Conservation (phyloP, 2,329 filamentous ascomycete species). For the Ampelomyces quisqualis region DNA sequence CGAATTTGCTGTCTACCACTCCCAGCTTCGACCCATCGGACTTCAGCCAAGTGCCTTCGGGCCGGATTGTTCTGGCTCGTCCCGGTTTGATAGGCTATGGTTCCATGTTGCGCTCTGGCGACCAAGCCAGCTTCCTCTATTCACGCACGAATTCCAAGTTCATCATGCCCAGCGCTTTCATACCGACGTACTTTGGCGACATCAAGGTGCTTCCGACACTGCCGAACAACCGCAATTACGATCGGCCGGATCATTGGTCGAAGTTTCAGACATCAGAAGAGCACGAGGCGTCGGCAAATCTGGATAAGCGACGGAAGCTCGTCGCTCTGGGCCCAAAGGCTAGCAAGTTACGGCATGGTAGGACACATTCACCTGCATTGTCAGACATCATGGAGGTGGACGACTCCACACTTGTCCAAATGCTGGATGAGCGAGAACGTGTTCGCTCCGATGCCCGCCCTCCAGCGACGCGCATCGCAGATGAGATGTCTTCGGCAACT, state of each 20-base stretch:
- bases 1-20: background rate
- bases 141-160: background rate
- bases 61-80: slow-evolving; percentile 15
- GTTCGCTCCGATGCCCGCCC: slow-evolving; percentile 2
- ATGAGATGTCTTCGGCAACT: background rate
- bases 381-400: background rate
- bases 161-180: slow-evolving; percentile 1
- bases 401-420: background rate
- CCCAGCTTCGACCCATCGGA: slow-evolving; percentile 15
- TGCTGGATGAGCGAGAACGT: slow-evolving; percentile 2
- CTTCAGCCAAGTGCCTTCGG: slow-evolving; percentile 14
- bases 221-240: slow-evolving; percentile 1
- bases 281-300: slow-evolving; percentile 3
- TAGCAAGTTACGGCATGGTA: background rate
- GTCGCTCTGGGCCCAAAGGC: background rate
- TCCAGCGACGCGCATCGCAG: slow-evolving; percentile 5
- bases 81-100: slow-evolving; percentile 15
- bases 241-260: slow-evolving; percentile 15
- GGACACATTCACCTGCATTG: background rate
- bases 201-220: slow-evolving; percentile 15
- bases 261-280: slow-evolving; percentile 17
- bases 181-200: slow-evolving; percentile 18
- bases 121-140: slow-evolving; percentile 14
- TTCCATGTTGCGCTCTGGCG: slow-evolving; percentile 11
- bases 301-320: slow-evolving; percentile 5